Conservation (phyloP, 2,329 filamentous ascomycete genomes). For the Ophiosphaerella korrae region DNA sequence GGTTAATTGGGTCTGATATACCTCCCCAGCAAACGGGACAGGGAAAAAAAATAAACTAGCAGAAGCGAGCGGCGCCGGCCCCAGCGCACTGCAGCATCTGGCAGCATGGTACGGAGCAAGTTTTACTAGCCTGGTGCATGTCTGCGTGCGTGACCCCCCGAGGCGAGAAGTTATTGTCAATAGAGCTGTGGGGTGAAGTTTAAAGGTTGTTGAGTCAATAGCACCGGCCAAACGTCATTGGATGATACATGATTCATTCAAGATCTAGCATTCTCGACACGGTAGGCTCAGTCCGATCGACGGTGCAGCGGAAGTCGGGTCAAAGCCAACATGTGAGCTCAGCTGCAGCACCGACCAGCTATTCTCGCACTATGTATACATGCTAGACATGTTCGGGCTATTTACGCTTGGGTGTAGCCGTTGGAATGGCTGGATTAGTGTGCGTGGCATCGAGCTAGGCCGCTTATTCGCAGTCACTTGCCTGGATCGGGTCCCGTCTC, state of each 20-base stretch:
- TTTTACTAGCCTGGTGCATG: background rate
- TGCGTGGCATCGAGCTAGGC: background rate
- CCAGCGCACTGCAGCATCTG: slow-evolving; percentile 8
- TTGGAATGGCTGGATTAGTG: background rate
- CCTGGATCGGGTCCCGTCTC: background rate
- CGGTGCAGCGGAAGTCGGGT: background rate
- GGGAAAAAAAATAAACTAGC: slow-evolving; percentile 6
- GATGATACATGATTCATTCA: background rate
- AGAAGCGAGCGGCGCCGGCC: slow-evolving; percentile 4
- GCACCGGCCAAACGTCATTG: background rate
- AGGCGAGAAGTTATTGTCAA: background rate
- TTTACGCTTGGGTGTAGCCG: background rate
- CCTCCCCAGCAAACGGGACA: slow-evolving; percentile 3
- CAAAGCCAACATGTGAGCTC: background rate
- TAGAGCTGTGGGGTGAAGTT: background rate
- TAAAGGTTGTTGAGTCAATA: background rate
- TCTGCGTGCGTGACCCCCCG: background rate
- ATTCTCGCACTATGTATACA: background rate
- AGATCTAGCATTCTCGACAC: background rate
- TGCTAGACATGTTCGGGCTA: background rate
- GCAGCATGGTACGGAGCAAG: slow-evolving; percentile 10
- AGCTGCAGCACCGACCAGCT: background rate
- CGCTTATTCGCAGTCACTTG: too few relatives aligned
- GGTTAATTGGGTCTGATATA: slow-evolving; percentile 15
- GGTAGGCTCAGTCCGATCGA: background rate